A percentile compares a stretch with the other conserved stretches of the same genome.
These are phyloP conservation scores for Solanum peruvianum DNA, from an alignment of 257 asterid genomes.

Conservation along the genomic window DNA sequence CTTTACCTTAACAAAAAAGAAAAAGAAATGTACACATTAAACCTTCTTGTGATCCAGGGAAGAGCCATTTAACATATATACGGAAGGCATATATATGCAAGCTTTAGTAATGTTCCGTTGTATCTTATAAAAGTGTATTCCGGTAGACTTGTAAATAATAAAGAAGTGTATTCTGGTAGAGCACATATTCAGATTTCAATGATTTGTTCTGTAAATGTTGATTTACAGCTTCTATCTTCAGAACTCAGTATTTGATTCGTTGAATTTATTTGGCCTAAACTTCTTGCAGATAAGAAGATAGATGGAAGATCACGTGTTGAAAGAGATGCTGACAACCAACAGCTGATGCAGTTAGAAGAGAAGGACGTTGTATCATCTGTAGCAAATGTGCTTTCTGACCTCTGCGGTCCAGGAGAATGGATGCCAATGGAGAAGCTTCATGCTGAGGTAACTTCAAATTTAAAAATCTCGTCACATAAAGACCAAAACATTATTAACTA, in stretches of 20 bases:
- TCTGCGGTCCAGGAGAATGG: conserved; percentile 98
- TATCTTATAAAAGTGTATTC: neutral
- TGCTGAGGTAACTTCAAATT: conserved; percentile 37
- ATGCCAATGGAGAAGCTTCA: conserved; percentile 96
- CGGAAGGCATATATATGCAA: neutral
- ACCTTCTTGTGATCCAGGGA: neutral
- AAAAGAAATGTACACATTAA: neutral
- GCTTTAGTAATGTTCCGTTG: neutral
- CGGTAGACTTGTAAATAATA: neutral
- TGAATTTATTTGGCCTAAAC: conserved; percentile 3
- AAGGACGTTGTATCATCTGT: conserved; percentile 91
- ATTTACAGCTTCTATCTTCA: neutral
- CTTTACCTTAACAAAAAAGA: neutral
- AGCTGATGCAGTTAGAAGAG: conserved; percentile 75
- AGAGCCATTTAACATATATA: neutral
- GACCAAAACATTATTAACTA: neutral
- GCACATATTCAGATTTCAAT: neutral
- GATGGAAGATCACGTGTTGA: conserved; percentile 63
- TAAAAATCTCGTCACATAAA: neutral
- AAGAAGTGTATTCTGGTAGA: neutral
- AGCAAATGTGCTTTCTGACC: conserved; percentile 78
- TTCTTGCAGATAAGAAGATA: conserved; percentile 57
- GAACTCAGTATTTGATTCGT: neutral
- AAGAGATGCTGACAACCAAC: conserved; percentile 81
- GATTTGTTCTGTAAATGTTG: neutral